phyloP scores from a whole-genome alignment of 371 early-diverging fungal genomes.

The Mucor lusitanicus region DNA sequence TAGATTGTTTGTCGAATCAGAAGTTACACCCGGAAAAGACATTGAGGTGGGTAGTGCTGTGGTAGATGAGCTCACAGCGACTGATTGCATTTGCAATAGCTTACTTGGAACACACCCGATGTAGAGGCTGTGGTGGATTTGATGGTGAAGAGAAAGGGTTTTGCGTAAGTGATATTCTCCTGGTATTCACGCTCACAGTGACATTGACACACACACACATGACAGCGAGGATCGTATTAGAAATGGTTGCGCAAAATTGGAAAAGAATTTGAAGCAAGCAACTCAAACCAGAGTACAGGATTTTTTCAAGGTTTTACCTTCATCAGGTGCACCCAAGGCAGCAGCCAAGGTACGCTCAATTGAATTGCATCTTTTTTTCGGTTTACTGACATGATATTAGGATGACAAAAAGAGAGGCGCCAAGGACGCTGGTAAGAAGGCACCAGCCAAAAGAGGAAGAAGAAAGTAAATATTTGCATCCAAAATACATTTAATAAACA shows the following conservation, averaged over 20 bases:
- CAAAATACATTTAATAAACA: neutral
- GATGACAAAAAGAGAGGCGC: conserved; percentile 3
- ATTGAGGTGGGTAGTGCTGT: conserved; percentile 50
- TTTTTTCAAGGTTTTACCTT: conserved; percentile 72
- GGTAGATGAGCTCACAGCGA: neutral
- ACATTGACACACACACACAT: neutral
- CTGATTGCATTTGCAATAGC: conserved; percentile 30
- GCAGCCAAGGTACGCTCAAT: neutral
- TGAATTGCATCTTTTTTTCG: neutral
- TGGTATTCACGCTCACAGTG: no score
- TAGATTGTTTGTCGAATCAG: conserved; percentile 85
- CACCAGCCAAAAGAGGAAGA: conserved; percentile 18
- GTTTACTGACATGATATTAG: neutral
- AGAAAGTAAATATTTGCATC: conserved; percentile 3
- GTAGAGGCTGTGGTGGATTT: conserved; percentile 90
- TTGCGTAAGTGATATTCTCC: conserved; percentile 63
- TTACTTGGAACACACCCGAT: conserved; percentile 90
- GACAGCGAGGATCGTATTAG: conserved; percentile 91
- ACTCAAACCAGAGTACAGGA: conserved; percentile 91
- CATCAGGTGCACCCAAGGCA: conserved; percentile 13
- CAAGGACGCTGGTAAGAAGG: conserved; percentile 6
- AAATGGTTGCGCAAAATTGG: conserved; percentile 81
- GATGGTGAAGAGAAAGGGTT: conserved; percentile 94
- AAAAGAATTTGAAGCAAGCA: conserved; percentile 71
- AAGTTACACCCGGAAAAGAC: conserved; percentile 69